Evolutionary conservation across 768 basidiomycete genomes (phyloP).

Genomic region (Phaffia australis): DNA sequence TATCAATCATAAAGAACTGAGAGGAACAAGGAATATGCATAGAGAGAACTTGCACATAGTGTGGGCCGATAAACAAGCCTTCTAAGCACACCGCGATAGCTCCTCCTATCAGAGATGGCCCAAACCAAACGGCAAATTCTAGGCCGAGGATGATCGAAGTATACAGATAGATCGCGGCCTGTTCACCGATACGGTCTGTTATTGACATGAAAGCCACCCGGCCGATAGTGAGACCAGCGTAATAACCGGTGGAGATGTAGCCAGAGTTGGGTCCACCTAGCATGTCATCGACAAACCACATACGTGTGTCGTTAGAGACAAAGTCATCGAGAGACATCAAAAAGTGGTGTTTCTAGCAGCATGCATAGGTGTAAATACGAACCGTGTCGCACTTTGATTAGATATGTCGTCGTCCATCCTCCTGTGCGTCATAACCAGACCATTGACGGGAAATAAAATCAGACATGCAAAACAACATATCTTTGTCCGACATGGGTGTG

Average conservation of each 20-base stretch:
- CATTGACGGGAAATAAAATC: too few species aligned
- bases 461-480: too few species aligned
- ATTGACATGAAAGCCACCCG: slow-evolving; percentile 48
- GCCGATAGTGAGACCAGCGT: slow-evolving; percentile 45
- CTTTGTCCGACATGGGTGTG: too few species aligned
- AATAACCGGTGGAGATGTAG: slow-evolving; percentile 46
- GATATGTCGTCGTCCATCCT: too few species aligned
- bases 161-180: slow-evolving; percentile 39
- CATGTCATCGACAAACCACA: not conserved
- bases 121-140: slow-evolving; percentile 58
- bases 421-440: too few species aligned
- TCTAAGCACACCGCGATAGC: slow-evolving; percentile 56
- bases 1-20: too few species aligned
- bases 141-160: slow-evolving; percentile 41
- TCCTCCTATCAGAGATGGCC: slow-evolving; percentile 53
- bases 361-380: too few species aligned
- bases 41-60: slow-evolving; percentile 47
- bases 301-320: not conserved
- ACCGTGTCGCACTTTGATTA: too few species aligned
- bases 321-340: not conserved
- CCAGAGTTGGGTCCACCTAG: slow-evolving; percentile 45
- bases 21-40: too few species aligned
- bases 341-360: too few species aligned
- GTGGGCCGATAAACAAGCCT: slow-evolving; percentile 63
- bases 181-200: slow-evolving; percentile 42